phyloP scores from a whole-genome alignment of 352 stramenopile genomes.

The Phytophthora brassicae region DNA sequence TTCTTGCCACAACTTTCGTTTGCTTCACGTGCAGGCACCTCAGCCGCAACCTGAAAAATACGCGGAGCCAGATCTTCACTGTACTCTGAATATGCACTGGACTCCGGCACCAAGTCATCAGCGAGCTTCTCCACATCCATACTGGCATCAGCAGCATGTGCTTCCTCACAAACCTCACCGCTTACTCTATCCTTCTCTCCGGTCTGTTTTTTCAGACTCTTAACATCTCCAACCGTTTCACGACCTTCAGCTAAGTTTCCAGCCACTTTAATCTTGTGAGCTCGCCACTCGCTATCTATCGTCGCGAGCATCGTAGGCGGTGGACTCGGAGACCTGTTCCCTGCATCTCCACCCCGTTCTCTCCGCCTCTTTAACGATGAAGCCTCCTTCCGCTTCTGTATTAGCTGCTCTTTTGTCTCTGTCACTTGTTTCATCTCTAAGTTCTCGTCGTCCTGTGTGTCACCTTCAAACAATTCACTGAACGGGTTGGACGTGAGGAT shows the following conservation, averaged over 20 bases:
- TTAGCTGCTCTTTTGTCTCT: neutral
- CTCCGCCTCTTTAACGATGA: slow-evolving; percentile 3
- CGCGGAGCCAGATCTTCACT: slow-evolving; percentile 36
- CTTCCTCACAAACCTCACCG: neutral
- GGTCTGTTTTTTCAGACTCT: neutral
- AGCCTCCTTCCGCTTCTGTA: neutral
- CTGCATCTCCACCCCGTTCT: neutral
- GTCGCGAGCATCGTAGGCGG: slow-evolving; percentile 25
- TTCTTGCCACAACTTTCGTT: slow-evolving; percentile 2
- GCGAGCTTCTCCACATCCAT: neutral
- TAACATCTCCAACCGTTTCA: neutral
- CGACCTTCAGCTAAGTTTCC: neutral
- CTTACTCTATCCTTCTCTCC: neutral
- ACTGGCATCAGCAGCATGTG: neutral
- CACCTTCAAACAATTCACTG: slow-evolving; percentile 47
- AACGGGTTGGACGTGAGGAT: slow-evolving; percentile 31
- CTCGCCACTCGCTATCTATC: slow-evolving; percentile 28
- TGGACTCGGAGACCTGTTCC: slow-evolving; percentile 10
- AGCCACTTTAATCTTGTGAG: slow-evolving; percentile 19
- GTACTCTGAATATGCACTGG: slow-evolving; percentile 25
- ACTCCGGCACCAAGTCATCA: slow-evolving; percentile 5
- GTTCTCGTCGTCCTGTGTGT: slow-evolving; percentile 56
- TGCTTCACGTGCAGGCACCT: slow-evolving; percentile 2
- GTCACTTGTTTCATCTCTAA: neutral
- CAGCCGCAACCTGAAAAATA: slow-evolving; percentile 15